Base-by-base conservation (phyloP, 768 basidiomycete species). In the Amanita thiersii region DNA sequence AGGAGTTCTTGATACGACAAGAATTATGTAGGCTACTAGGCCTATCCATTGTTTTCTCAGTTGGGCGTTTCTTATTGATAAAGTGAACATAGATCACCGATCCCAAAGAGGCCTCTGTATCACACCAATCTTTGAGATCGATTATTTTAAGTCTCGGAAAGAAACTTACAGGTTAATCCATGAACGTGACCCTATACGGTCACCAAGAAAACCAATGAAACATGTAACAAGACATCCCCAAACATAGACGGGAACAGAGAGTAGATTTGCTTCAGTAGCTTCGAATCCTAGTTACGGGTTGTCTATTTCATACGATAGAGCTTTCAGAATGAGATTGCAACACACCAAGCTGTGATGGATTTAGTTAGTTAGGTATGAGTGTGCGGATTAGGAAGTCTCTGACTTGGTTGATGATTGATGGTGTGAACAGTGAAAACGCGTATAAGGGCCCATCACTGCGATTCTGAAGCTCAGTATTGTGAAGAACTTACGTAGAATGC, bases 181-280 rank as follows among this genome's bases (percentile, higher is more conserved):
- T 30, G 64, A 75, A 15, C 81, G 66, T 32, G 62, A 64, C n/a
- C 73, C 74, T 18, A 70, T 58, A 5, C 72, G 68, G 52, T 86
- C 84, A 17, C 80, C 80, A 17, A 76, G 49, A 44, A 79, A 66
- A 12, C 84, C 84, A 34, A 84, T 61, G 23, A 63, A 44, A 46
- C 73, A 69, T 3, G 86, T 87, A 51, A 83, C 62, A 26, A 83
- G 56, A 50, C 82, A 82, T 14, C 79, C 76, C 73, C 80, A 84
- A 4, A 69, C 73, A 52, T 87, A 87, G 20, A 86, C 80, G 1
- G 86, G 85, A 3, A 87, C 83, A 0, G 81, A 82, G 11, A 89
- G 64, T 8, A 88, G 56, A 52, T 88, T 87, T 2, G 85, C 82
- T 18, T 65, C 57, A 1, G 81, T 86, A 8, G 81, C 75, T 28